Conservation (phyloP, 805 yeast species). For the Kodamaea neixiangensis region DNA sequence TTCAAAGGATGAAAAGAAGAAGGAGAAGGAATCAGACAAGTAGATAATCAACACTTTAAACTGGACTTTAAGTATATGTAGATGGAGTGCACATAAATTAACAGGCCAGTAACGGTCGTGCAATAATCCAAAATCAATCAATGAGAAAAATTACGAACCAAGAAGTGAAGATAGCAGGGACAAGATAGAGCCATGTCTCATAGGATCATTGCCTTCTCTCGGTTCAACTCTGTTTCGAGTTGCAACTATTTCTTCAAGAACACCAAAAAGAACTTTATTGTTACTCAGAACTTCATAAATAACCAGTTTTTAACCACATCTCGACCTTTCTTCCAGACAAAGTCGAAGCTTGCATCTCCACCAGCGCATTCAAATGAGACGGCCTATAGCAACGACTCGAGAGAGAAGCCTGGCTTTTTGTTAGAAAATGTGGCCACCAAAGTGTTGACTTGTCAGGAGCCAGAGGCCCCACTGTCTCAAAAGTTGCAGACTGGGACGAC, state of each 20-base stretch:
- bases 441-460: constrained; percentile 47
- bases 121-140: background rate
- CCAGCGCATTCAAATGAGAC: background rate
- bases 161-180: background rate
- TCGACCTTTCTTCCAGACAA: constrained; percentile 7
- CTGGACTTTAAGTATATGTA: background rate
- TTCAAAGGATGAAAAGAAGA: constrained; percentile 1
- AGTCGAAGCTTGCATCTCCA: constrained; percentile 4
- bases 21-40: constrained; percentile 1
- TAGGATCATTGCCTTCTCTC: constrained; percentile 19
- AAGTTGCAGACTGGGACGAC: background rate
- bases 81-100: background rate
- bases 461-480: constrained; percentile 29
- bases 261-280: constrained; percentile 25
- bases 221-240: constrained; percentile 16
- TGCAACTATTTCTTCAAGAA: constrained; percentile 42
- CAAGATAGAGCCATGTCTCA: constrained; percentile 16
- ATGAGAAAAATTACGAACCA: constrained; percentile 4
- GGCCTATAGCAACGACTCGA: background rate
- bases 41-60: background rate
- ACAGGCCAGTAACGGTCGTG: constrained; percentile 7
- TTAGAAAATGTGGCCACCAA: constrained; percentile 45
- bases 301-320: constrained; percentile 25
- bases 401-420: constrained; percentile 14
- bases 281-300: constrained; percentile 36